Base-by-base conservation (phyloP, 306 rosid genomes). In the Sicyos edulis region DNA sequence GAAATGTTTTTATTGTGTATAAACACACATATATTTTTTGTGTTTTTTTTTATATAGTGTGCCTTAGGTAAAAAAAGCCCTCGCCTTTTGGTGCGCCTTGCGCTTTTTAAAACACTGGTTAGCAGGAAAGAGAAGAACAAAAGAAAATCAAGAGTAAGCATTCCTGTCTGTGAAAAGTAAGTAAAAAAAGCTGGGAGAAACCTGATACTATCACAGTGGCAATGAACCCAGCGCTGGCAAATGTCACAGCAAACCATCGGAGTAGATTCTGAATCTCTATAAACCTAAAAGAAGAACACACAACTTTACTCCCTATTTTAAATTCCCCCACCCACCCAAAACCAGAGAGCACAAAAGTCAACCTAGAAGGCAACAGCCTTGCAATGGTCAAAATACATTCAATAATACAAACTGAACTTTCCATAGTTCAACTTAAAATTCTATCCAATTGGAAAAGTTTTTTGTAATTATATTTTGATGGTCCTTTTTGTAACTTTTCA, bases 211-310 rank as follows among this genome's bases (percentile, higher is more conserved):
- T 95, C 99, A 78, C 99, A 95, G 29, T 89, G 95, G 80, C 99
- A 95, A 80, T 95, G 99, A 76, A 95, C 97, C 99, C 99, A 95
- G 20, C 96, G 96, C 86, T 91, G 95, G 92, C 99, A 95, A 68
- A 83, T 34, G 81, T 95, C 99, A 79, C 99, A 95, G 85, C 99
- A 91, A 79, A 95, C 97, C 99, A 95, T 95, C 17, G 99, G 99
- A 21, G 99, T 95, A 19, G 99, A 87, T 82, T 95, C 99, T 58
- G 99, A 95, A 84, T 95, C 99, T 82, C 99, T 87, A 84, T 95
- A 95, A 54, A 95, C 99, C 99, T 95, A 82, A 78, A 79, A 81
- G 81, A 70, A 68, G 77, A 47, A 54, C 59, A 72, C 76, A 70
- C 52, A n/a, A 49, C 75, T 15, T 56, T 10, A 70, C 54, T 42